These are phyloP conservation scores for Litsea cubeba DNA, from an alignment of 164 flowering plant species.

Conservation along the genomic window DNA sequence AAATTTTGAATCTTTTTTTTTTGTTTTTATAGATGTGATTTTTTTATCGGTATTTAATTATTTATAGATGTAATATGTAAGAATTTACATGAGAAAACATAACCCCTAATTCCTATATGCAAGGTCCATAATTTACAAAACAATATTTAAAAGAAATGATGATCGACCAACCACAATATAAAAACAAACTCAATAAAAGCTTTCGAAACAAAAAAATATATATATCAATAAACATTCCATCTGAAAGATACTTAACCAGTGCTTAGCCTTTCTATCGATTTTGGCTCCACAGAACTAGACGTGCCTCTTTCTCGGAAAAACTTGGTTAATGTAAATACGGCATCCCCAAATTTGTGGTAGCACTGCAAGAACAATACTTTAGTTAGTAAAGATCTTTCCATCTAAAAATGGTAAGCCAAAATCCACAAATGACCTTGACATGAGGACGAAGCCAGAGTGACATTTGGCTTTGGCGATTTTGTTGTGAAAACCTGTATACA, in stretches of 20 bases:
- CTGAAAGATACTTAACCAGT: conserved; percentile 14
- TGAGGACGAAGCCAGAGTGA: conserved; percentile 92
- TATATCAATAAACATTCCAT: background rate
- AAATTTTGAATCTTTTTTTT: too few relatives aligned
- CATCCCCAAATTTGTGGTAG: conserved; percentile 86
- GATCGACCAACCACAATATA: too few relatives aligned
- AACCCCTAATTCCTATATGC: too few relatives aligned
- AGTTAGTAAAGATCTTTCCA: conserved; percentile 7
- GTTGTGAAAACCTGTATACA: conserved; percentile 52
- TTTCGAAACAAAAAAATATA: too few relatives aligned
- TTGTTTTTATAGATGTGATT: too few relatives aligned
- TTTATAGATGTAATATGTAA: too few relatives aligned
- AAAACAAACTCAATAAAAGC: too few relatives aligned
- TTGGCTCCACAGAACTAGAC: conserved; percentile 28
- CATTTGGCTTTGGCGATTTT: conserved; percentile 63
- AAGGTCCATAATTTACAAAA: too few relatives aligned
- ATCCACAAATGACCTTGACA: conserved; percentile 48
- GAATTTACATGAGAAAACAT: too few relatives aligned
- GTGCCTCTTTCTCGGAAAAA: conserved; percentile 64
- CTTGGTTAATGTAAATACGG: conserved; percentile 65
- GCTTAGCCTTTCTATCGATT: conserved; percentile 12
- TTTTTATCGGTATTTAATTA: too few relatives aligned
- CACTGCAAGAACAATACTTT: conserved; percentile 46
- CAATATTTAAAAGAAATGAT: too few relatives aligned
- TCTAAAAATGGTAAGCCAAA: conserved; percentile 8